phyloP scores from a whole-genome alignment of 164 flowering plant species.

The Annona cherimola region DNA sequence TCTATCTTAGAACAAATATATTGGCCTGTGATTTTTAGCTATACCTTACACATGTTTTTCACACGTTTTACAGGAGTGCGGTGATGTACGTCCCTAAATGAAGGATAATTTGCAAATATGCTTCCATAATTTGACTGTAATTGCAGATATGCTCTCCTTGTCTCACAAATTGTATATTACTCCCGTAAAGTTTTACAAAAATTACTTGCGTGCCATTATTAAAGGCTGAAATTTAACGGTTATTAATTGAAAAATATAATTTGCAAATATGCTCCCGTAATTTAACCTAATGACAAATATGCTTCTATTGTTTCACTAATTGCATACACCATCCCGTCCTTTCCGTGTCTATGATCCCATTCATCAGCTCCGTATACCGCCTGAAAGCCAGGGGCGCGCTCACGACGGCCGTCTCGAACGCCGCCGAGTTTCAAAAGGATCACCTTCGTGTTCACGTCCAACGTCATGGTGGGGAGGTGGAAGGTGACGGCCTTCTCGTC shows the following conservation, averaged over 20 bases:
- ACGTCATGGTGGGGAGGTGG: conserved; percentile 25
- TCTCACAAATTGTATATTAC: no score
- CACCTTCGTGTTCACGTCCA: conserved; percentile 49
- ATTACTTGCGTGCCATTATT: no score
- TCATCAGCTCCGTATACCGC: conserved; percentile 25
- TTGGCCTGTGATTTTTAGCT: not conserved
- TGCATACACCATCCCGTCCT: conserved; percentile 9
- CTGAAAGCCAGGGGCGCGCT: conserved; percentile 18
- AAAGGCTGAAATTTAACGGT: no score
- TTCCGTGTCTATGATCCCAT: conserved; percentile 23
- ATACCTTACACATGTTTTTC: not conserved
- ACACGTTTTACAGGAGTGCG: not conserved
- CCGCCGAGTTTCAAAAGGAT: conserved; percentile 36
- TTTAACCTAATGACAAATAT: no score
- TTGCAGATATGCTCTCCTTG: no score
- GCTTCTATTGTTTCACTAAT: no score
- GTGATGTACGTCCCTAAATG: not conserved
- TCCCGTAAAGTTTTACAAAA: no score
- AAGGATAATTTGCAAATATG: no score
- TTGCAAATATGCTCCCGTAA: no score
- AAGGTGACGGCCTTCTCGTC: conserved; percentile 19
- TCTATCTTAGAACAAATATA: no score
- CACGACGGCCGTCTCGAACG: conserved; percentile 17
- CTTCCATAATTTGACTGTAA: no score
- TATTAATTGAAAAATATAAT: no score